Percentiles rank a stretch among this genome's conserved stretches.
These are phyloP conservation scores for Dioscorea cayenensis DNA, from an alignment of 116 monocot genomes.

Conservation along the genomic window DNA sequence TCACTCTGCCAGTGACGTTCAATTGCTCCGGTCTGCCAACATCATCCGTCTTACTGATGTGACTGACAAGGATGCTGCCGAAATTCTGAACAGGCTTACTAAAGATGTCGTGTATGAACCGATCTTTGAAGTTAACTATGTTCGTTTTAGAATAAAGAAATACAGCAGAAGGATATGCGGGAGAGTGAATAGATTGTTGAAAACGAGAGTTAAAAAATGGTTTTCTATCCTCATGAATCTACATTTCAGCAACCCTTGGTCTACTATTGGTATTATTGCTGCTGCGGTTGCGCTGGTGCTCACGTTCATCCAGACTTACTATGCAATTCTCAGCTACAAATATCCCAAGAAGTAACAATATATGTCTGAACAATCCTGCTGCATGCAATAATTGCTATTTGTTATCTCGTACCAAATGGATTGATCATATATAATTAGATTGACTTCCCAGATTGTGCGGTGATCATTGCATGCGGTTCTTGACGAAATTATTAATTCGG, in stretches of 20 bases:
- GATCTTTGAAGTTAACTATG: conserved; percentile 29
- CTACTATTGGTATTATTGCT: conserved; percentile 52
- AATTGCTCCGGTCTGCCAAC: conserved; percentile 32
- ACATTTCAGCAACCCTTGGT: conserved; percentile 80
- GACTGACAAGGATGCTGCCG: conserved; percentile 78
- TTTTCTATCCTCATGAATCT: conserved; percentile 60
- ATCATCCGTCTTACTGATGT: conserved; percentile 53
- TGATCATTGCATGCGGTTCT: too few species aligned
- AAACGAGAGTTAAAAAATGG: conserved; percentile 49
- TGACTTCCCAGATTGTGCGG: too few species aligned
- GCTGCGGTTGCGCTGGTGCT: conserved; percentile 56
- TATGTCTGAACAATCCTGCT: too few species aligned
- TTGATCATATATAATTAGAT: too few species aligned
- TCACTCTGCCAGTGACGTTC: conserved; percentile 68
- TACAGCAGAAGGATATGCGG: conserved; percentile 28
- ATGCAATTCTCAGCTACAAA: conserved; percentile 39
- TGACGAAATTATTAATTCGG: too few species aligned
- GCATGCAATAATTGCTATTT: too few species aligned
- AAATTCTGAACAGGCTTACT: conserved; percentile 62
- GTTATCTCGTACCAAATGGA: too few species aligned
- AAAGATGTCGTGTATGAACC: conserved; percentile 59
- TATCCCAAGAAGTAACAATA: neutral
- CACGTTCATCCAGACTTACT: conserved; percentile 53
- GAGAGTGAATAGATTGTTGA: too few species aligned
- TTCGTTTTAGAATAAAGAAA: conserved; percentile 34